Conservation (phyloP, 768 basidiomycete species). For the Phlegmacium glaucopus region DNA sequence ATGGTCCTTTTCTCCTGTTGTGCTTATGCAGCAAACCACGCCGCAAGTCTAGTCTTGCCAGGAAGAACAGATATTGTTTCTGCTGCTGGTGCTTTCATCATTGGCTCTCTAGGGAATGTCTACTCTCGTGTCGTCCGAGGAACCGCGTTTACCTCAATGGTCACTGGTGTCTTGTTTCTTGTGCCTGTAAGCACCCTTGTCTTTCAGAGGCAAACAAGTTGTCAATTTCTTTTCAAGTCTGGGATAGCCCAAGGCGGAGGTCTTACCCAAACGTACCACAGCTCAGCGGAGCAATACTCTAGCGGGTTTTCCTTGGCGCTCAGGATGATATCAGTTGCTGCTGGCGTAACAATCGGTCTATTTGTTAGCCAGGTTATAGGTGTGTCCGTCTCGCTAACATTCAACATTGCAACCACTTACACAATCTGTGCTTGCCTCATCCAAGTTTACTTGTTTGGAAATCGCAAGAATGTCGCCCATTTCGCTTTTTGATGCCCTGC, state of each 20-base stretch:
- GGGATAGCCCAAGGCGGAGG: conserved; percentile 76
- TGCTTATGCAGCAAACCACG: conserved; percentile 68
- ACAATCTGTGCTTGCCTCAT: background rate
- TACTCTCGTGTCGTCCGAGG: conserved; percentile 74
- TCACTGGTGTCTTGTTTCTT: conserved; percentile 88
- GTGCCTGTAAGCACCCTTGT: conserved; percentile 61
- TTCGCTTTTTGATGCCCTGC: conserved; percentile 74
- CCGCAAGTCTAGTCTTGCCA: conserved; percentile 56
- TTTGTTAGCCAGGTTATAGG: conserved; percentile 75
- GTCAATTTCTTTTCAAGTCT: conserved; percentile 40
- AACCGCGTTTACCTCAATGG: conserved; percentile 88
- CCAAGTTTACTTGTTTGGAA: conserved; percentile 68
- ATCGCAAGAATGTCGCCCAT: conserved; percentile 67
- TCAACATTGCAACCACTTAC: background rate
- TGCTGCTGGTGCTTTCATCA: conserved; percentile 73
- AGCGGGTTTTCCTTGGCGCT: conserved; percentile 77
- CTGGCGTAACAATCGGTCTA: conserved; percentile 82
- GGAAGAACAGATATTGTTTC: conserved; percentile 73
- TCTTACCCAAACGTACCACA: conserved; percentile 56
- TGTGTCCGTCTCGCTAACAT: conserved; percentile 16
- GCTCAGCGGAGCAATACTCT: conserved; percentile 66
- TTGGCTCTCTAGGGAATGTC: conserved; percentile 78
- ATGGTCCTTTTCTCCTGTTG: conserved; percentile 80
- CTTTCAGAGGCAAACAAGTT: background rate
- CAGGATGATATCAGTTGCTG: conserved; percentile 80